Base-by-base conservation (phyloP, 2,329 filamentous ascomycete species). In the Talaromyces sp. region DNA sequence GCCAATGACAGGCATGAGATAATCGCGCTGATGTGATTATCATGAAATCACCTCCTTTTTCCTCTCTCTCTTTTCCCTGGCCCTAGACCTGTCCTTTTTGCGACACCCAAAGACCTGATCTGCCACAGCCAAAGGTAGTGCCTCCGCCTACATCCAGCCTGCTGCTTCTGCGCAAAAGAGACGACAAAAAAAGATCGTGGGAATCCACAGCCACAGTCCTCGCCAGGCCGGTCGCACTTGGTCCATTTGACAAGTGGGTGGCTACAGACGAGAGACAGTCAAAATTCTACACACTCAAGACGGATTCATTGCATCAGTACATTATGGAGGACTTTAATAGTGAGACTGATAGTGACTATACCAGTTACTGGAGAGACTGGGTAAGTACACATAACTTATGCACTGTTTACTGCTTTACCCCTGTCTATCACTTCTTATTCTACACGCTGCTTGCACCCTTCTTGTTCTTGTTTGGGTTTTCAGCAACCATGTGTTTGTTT, bases 351-450 rank as follows among this genome's bases (percentile, higher is more conserved):
- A 97, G 92, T 77, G 94, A 99, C 80, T 99, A 97, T 75, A 97
- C 94, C 54, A 97, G 92, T 78, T 99, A 97, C 77, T 99, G 94
- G 94, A 84, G 93, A 75, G 94, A 99, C 79, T 99, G 94, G 94
- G 94, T 97, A 82, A 80, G 91, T 87, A 35, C 53, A 27, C 27
- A 50, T 55, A 11, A 27, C 27, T 51, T 51, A 41, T 53, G 21
- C 26, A 43, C 35, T 21, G 32, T 54, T 48, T 43, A 50, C 32
- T 38, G 35, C 43, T 48, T 24, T 38, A 9, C 24, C 38, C 38
- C 29, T 54, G 12, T 14, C 32, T 35, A 12, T 14, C 12, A 12
- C 12, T 9, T 35, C 17, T 35, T 35, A 35, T 35, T 1, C 32
- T 35, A 12, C 12, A 14, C 12, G 11, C 29, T 38, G 27, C 46